Base-by-base conservation (phyloP, 129 eudicot genomes). In the Flaveria bidentis region DNA sequence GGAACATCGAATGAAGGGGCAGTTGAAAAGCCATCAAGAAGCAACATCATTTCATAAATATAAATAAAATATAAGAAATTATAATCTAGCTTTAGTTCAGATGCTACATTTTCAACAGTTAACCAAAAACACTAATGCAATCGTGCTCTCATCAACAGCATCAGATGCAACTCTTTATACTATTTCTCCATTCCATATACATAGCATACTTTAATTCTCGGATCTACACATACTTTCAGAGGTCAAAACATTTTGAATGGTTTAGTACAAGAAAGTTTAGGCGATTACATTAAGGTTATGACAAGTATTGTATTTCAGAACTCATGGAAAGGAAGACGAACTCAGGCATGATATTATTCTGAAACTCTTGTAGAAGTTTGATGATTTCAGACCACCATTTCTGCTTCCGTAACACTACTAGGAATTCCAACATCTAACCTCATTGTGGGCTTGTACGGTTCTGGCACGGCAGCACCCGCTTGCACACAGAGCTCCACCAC, bases 401-500 rank as follows among this genome's bases (percentile, higher is more conserved):
- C 97, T 18, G 96, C 97, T 87, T 95, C 99, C 78, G 79, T 85
- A 62, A 89, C 83, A 82, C 79, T 76, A 20, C 76, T 79, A 23
- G 99, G 99, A 82, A 91, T 89, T 14, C 99, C 99, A 39, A 95
- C 88, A 58, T 95, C 97, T 80, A 95, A 76, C 86, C 99, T 85
- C 99, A 95, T 95, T 11, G 99, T 95, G 2, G 97, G 84, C 74
- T 86, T 88, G 71, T 95, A 95, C 74, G 83, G 86, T 82, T 91
- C 99, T 9, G 99, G 99, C 55, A 86, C 89, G 44, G 76, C 85
- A 14, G 99, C 99, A 45, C 97, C 99, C 17, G 87, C 97, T 86
- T 95, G 97, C 65, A 88, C 89, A 58, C 99, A 95, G 1, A 95
- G 75, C 79, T 95, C 97, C 55, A 95, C 89, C 84, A 95, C 94